Base-by-base conservation (phyloP, 2,329 filamentous ascomycete genomes). In the Neofusicoccum laricinum region DNA sequence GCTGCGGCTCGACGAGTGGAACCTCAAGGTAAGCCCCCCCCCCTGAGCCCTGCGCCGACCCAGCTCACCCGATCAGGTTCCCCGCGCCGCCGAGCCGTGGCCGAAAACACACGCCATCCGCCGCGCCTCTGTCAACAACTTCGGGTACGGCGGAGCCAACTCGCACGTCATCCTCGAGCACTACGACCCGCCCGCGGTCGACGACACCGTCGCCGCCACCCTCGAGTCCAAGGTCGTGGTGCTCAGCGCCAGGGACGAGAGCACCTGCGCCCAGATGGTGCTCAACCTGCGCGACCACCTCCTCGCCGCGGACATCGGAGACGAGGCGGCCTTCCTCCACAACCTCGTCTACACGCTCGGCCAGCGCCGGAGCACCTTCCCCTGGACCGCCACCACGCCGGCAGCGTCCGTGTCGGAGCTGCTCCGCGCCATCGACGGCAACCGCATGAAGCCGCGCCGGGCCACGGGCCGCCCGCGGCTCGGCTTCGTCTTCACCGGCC, bases 401-500 rank as follows among this genome's bases (percentile, higher is more conserved):
- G 34, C n/a, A 3, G 12, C 11, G 15, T n/a, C 5, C 15, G n/a
- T 40, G 8, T 1, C 2, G 8, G 50, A 40, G 4, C n/a, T 40
- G 6, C 4, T 17, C 1, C 5, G 2, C 2, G 4, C 11, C 1
- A 11, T 32, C 6, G 21, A 15, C 12, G 12, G 5, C 25, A 53
- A 10, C 45, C 25, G 25, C 25, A 30, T 30, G 25, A 30, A 12
- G 8, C 45, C 10, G 21, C 19, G 17, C 19, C 7, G 8, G 4
- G 4, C 0, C 6, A 25, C 5, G 4, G 25, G 25, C 25, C 5
- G 25, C 25, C 50, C 49, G 2, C 5, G 14, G 11, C 32, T 66
- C 15, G 64, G 51, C 25, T 67, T 68, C 36, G 68, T 73, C 1
- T 75, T 74, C 67, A 74, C 70, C 1, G 73, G 73, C 2, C 72